Evolutionary conservation across 1,284 basidiomycete species (phyloP).

Genomic region (Apiotrichum akiyoshidainum): DNA sequence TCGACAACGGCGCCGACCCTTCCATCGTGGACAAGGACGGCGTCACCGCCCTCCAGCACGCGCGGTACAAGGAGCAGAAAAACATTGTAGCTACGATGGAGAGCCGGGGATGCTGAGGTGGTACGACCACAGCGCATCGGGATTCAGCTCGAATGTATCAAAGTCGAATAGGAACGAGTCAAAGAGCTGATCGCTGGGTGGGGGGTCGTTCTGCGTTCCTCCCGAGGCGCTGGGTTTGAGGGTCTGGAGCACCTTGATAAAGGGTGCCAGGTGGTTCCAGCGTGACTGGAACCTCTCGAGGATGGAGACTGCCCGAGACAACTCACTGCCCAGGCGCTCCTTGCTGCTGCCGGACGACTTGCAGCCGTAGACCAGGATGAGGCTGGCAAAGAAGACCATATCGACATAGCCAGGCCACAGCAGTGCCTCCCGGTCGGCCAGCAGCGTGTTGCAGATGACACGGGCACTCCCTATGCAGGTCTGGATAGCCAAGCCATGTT

Average conservation of each 20-base stretch:
- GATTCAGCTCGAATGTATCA: constrained; percentile 20
- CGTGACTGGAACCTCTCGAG: constrained; percentile 4
- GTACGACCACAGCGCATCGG: constrained; percentile 16
- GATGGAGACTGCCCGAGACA: constrained; percentile 6
- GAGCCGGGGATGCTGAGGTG: constrained; percentile 13
- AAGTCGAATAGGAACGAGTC: constrained; percentile 22
- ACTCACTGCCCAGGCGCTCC: constrained; percentile 1
- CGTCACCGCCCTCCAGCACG: constrained; percentile 12
- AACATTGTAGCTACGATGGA: constrained; percentile 1
- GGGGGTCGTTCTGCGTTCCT: neutral
- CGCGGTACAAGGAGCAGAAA: neutral
- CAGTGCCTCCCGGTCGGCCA: constrained; percentile 1
- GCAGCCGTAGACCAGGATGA: constrained; percentile 25
- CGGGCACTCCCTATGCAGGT: constrained; percentile 22
- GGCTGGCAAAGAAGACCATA: constrained; percentile 26
- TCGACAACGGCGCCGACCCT: constrained; percentile 5
- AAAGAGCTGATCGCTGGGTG: constrained; percentile 1
- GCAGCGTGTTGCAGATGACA: constrained; percentile 16
- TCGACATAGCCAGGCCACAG: constrained; percentile 32
- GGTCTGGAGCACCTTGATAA: constrained; percentile 13
- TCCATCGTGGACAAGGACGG: constrained; percentile 12
- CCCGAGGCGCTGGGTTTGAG: constrained; percentile 1
- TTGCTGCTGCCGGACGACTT: constrained; percentile 5
- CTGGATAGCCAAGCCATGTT: constrained; percentile 25
- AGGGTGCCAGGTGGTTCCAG: constrained; percentile 15